Percentiles rank a stretch among this genome's conserved stretches.
These are phyloP conservation scores for Diaporthe citrichinensis DNA, from an alignment of 2,329 filamentous ascomycete genomes.

Conservation along the genomic window DNA sequence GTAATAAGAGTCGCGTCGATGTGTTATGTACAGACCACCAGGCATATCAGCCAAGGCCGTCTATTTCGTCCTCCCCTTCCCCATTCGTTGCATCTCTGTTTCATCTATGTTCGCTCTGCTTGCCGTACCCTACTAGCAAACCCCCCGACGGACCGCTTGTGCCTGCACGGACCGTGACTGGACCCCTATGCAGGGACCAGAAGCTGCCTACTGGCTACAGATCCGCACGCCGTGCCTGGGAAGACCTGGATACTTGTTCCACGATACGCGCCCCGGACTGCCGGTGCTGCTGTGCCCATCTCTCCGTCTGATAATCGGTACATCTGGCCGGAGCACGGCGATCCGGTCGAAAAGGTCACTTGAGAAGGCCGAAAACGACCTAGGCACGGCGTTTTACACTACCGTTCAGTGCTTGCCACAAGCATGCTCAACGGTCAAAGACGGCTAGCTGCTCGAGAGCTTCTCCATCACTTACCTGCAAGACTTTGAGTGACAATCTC, in stretches of 20 bases:
- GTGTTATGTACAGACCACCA: slow-evolving; percentile 5
- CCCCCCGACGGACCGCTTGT: slow-evolving; percentile 17
- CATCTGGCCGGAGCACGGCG: not conserved
- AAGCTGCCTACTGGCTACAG: slow-evolving; percentile 6
- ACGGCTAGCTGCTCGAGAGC: not conserved
- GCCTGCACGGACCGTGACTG: slow-evolving; percentile 19
- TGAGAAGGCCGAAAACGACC: slow-evolving; percentile 1
- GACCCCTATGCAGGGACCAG: slow-evolving; percentile 30
- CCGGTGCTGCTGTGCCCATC: not conserved
- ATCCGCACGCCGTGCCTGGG: not conserved
- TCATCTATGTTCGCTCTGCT: slow-evolving; percentile 30
- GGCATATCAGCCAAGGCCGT: slow-evolving; percentile 24
- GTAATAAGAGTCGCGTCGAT: not conserved
- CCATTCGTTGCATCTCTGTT: slow-evolving; percentile 33
- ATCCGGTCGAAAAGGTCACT: not conserved
- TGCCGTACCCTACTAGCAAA: slow-evolving; percentile 19
- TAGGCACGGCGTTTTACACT: not conserved
- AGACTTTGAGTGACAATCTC: not conserved
- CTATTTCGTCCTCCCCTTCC: not conserved
- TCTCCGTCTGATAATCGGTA: slow-evolving; percentile 21
- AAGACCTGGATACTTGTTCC: not conserved
- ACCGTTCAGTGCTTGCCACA: not conserved
- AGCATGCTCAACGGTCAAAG: not conserved
- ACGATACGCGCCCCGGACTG: slow-evolving; percentile 15
- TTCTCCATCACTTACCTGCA: not conserved